Conservation (phyloP, 305 asterid genomes). For the Plantago lanceolata region DNA sequence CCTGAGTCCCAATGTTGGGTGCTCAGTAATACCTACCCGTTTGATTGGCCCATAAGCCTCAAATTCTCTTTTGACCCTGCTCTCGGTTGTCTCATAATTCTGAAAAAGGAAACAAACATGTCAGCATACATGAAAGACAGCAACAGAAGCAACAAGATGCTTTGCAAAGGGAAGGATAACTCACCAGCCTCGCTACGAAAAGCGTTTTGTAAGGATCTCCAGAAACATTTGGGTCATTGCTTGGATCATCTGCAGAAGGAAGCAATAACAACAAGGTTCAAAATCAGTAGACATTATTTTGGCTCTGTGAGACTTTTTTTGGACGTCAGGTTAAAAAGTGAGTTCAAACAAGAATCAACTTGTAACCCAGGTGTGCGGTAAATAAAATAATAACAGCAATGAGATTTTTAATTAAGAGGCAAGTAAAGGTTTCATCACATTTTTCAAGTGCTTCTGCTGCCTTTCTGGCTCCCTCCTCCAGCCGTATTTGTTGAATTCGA, state of each 20-base stretch:
- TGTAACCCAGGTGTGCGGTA: not conserved
- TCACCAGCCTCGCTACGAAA: slow-evolving; percentile 92
- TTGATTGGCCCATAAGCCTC: slow-evolving; percentile 98
- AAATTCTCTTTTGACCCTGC: slow-evolving; percentile 92
- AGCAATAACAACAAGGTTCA: slow-evolving; percentile 5
- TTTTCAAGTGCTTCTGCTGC: slow-evolving; percentile 86
- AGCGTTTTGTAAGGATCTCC: slow-evolving; percentile 96
- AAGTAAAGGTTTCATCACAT: slow-evolving; percentile 39
- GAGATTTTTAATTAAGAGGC: slow-evolving; percentile 1
- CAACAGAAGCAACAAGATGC: slow-evolving; percentile 10
- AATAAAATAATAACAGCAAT: not conserved
- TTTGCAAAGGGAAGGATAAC: slow-evolving; percentile 27
- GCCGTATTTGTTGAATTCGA: slow-evolving; percentile 72
- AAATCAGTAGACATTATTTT: not conserved
- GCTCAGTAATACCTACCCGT: slow-evolving; percentile 92
- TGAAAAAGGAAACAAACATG: slow-evolving; percentile 34
- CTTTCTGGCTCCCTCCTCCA: slow-evolving; percentile 88
- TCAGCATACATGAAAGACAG: slow-evolving; percentile 11
- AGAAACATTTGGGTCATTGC: slow-evolving; percentile 62
- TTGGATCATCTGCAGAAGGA: slow-evolving; percentile 73
- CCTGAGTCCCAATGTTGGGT: slow-evolving; percentile 64
- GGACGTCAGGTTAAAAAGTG: not conserved
- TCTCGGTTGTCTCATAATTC: slow-evolving; percentile 91
- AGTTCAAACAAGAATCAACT: not conserved
- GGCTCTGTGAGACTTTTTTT: not conserved